phyloP scores from a whole-genome alignment of 306 rosid species.

The Nissolia schottii region DNA sequence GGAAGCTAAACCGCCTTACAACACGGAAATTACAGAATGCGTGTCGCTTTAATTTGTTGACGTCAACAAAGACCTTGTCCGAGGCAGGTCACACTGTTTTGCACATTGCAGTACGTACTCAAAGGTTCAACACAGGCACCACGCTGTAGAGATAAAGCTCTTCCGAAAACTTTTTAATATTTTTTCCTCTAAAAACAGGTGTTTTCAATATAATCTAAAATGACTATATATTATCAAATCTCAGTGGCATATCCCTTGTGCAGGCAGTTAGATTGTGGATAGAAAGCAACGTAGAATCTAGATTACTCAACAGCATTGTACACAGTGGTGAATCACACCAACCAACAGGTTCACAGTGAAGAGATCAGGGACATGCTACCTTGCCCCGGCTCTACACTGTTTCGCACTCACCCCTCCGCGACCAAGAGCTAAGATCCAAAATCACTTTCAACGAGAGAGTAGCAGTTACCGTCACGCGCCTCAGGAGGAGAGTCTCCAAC shows the following conservation, averaged over 20 bases:
- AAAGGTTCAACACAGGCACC: constrained; percentile 21
- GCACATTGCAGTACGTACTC: constrained; percentile 28
- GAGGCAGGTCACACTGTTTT: constrained; percentile 31
- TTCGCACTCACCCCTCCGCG: background rate
- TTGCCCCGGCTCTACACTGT: background rate
- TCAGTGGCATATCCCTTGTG: background rate
- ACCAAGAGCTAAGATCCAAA: constrained; percentile 6
- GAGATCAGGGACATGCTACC: constrained; percentile 14
- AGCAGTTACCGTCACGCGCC: constrained; percentile 7
- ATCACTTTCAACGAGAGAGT: constrained; percentile 7
- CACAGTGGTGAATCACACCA: background rate
- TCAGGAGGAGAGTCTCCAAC: constrained; percentile 10
- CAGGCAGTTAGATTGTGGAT: constrained; percentile 35
- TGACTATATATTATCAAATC: too few species aligned
- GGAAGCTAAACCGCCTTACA: constrained; percentile 41
- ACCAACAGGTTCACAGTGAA: background rate
- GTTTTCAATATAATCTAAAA: too few species aligned
- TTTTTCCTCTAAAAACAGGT: too few species aligned
- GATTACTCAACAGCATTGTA: constrained; percentile 26
- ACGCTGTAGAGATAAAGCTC: too few species aligned
- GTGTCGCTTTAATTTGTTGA: constrained; percentile 3
- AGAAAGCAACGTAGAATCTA: background rate
- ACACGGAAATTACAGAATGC: background rate
- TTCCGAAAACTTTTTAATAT: too few species aligned
- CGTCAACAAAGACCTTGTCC: constrained; percentile 21